Conservation (phyloP, 2,329 filamentous ascomycete species). For the Colletotrichum caudatum region DNA sequence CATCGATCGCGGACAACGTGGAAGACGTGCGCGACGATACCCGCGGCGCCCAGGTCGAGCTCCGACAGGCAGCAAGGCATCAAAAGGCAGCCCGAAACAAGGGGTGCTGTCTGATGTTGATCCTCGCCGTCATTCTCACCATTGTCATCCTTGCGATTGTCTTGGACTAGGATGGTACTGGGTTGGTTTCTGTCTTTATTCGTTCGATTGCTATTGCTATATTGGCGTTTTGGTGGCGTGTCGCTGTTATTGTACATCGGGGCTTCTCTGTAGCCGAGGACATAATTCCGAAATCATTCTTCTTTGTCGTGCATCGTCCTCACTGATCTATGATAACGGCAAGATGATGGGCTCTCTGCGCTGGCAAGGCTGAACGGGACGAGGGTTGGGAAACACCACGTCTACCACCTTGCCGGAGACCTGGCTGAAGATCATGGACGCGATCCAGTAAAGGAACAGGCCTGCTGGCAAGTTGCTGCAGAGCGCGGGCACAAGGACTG, state of each 20-base stretch:
- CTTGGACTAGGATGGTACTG: conserved; percentile 66
- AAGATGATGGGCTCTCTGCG: not conserved
- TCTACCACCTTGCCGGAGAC: conserved; percentile 2
- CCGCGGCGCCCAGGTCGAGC: conserved; percentile 84
- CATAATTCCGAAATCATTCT: conserved; percentile 8
- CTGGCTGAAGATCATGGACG: conserved; percentile 43
- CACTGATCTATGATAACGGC: not conserved
- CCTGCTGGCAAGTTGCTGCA: conserved; percentile 54
- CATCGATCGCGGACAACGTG: conserved; percentile 90
- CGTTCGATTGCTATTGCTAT: conserved; percentile 18
- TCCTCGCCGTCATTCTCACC: conserved; percentile 87
- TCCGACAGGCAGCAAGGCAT: conserved; percentile 87
- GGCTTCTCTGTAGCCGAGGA: conserved; percentile 14
- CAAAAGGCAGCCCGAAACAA: conserved; percentile 97
- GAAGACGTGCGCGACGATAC: conserved; percentile 85
- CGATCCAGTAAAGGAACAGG: conserved; percentile 56
- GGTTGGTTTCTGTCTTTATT: conserved; percentile 5
- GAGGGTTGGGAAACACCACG: not conserved
- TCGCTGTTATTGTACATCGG: conserved; percentile 39
- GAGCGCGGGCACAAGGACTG: conserved; percentile 48
- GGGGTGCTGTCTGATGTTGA: conserved; percentile 90
- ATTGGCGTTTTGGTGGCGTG: conserved; percentile 33
- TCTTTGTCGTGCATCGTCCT: not conserved
- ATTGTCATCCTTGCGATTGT: conserved; percentile 91
- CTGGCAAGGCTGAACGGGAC: not conserved